Percentiles rank a stretch among this genome's conserved stretches.
Evolutionary conservation across 371 early-diverging fungal genomes (phyloP).

Genomic region (Saksenaea oblongispora): DNA sequence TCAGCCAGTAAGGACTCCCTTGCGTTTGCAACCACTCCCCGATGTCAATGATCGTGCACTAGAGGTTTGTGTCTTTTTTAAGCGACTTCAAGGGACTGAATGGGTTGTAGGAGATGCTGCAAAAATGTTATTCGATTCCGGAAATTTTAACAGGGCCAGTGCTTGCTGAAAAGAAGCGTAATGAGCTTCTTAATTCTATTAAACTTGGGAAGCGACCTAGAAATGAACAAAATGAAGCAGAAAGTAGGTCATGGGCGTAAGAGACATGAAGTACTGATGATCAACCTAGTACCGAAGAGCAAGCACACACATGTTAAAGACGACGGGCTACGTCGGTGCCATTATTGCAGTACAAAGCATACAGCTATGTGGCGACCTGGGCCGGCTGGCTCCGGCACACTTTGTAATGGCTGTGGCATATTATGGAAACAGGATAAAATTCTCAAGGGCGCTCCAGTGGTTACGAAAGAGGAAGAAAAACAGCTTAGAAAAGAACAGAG

Average conservation of each 20-base stretch:
- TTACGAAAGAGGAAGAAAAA: slow-evolving; percentile 29
- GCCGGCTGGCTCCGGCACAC: slow-evolving; percentile 42
- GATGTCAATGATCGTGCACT: slow-evolving; percentile 13
- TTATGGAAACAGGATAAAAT: slow-evolving; percentile 54
- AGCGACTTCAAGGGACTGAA: neutral
- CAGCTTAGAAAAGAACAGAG: slow-evolving; percentile 21
- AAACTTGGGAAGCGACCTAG: slow-evolving; percentile 4
- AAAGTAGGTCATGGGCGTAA: neutral
- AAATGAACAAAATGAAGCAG: slow-evolving; percentile 2
- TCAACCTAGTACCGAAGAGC: slow-evolving; percentile 13
- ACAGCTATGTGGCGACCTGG: slow-evolving; percentile 52
- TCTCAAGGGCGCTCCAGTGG: slow-evolving; percentile 3
- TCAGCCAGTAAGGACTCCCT: slow-evolving; percentile 17
- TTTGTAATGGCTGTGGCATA: slow-evolving; percentile 53
- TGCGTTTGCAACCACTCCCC: slow-evolving; percentile 21
- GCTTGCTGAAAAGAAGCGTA: slow-evolving; percentile 48
- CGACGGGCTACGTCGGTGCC: slow-evolving; percentile 37
- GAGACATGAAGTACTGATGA: neutral
- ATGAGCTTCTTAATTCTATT: slow-evolving; percentile 38
- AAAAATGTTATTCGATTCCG: slow-evolving; percentile 30
- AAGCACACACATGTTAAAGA: slow-evolving; percentile 26
- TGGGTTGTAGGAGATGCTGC: slow-evolving; percentile 20
- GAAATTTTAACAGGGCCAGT: slow-evolving; percentile 42
- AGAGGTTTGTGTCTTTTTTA: slow-evolving; percentile 9
- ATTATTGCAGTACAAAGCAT: slow-evolving; percentile 42